Conservation (phyloP, 2,329 filamentous ascomycete genomes). For the Penicillium sp. region DNA sequence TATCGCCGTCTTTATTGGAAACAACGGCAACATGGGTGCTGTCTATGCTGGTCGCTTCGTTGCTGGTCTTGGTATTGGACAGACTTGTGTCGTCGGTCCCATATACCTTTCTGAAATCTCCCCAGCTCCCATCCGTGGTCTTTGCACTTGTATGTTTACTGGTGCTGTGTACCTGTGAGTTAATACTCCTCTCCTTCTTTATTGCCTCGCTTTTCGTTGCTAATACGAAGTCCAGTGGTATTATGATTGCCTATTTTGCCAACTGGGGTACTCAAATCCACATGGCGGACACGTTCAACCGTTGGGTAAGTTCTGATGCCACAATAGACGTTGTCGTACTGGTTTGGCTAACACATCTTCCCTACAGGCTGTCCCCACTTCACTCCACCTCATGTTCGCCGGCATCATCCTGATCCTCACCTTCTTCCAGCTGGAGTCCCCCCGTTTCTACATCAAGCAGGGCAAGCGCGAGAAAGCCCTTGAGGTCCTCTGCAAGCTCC, state of each 20-base stretch:
- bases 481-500: slow-evolving; percentile 4
- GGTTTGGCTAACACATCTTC: not conserved
- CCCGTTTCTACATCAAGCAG: slow-evolving; percentile 64
- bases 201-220: not conserved
- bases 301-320: slow-evolving; percentile 1
- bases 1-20: slow-evolving; percentile 58
- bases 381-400: slow-evolving; percentile 67
- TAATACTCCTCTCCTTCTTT: not conserved
- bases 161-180: slow-evolving; percentile 62
- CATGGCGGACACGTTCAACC: slow-evolving; percentile 28
- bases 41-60: slow-evolving; percentile 67
- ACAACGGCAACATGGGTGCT: slow-evolving; percentile 54
- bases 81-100: slow-evolving; percentile 60
- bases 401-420: slow-evolving; percentile 65
- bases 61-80: slow-evolving; percentile 64
- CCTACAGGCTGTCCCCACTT: slow-evolving; percentile 56
- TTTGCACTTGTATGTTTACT: slow-evolving; percentile 66
- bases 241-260: slow-evolving; percentile 72
- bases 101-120: slow-evolving; percentile 12
- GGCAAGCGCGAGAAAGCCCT: slow-evolving; percentile 50
- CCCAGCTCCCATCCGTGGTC: slow-evolving; percentile 67
- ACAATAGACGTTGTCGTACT: not conserved
- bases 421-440: slow-evolving; percentile 65
- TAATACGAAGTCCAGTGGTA: slow-evolving; percentile 45
- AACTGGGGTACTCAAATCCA: slow-evolving; percentile 57